Evolutionary conservation across 306 rosid genomes (phyloP), one percentile per base, ranked within the genome.

Genomic region (Cicer bijugum): DNA sequence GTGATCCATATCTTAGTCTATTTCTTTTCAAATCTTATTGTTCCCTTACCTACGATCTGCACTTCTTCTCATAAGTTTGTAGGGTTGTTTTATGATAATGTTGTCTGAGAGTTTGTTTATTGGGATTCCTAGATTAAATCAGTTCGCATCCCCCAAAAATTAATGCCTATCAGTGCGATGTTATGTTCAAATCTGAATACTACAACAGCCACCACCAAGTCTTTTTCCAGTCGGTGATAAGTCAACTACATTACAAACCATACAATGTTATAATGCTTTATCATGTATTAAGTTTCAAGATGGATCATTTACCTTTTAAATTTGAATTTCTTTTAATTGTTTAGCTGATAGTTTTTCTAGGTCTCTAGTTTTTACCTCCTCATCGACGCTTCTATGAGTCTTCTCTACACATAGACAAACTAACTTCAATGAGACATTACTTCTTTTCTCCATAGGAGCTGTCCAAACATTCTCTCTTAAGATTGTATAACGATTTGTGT

Each of bases 121-220:
- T 43, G 14, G 19, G 6, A 23, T 17, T 52, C 57, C 20, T 51
- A 16, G 16, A 12, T 75, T 20, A 42, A 66, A 9, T 43, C 52
- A 42, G 58, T 51, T 51, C 12, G 9, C 43, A 20, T 63, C 15
- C 53, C 53, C 75, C 35, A 51, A 69, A 51, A 42, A 14, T 16
- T 16, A 74, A 8, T 7, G 19, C 44, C 5, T 19, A 50, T 37
- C 19, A 11, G 40, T 2, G 71, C 17, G 14, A 33, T 62, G 4
- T 44, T 10, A 33, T 38, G 78, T 39, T 63, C 23, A 19, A 38
- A 75, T 63, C 56, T 38, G 15, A 62, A 38, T 50, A 62, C 63
- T 11, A 57, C 63, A 9, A 20, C 39, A 53, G 1, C 59, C 8
- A 10, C 62, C 14, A 23, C 38, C 63, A 57, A 57, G 63, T 8